These are phyloP conservation scores for Raffaelea deltoideospora DNA, from an alignment of 2,329 filamentous ascomycete genomes.

Conservation along the genomic window DNA sequence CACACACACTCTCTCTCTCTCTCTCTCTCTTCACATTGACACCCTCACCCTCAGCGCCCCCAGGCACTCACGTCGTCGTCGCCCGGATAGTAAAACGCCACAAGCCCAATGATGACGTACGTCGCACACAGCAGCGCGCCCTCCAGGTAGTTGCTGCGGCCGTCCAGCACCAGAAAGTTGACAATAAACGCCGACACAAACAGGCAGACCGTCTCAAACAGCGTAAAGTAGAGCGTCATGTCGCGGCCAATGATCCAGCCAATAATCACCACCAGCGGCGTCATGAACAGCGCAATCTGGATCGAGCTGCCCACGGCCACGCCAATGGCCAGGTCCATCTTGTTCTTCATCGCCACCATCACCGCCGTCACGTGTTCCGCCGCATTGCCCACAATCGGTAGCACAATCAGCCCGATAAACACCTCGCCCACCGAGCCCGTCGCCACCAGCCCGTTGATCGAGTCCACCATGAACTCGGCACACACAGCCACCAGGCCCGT, in stretches of 20 bases:
- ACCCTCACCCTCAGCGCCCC: not conserved
- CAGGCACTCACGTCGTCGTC: conserved; percentile 26
- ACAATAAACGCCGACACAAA: conserved; percentile 76
- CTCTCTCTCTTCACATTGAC: not conserved
- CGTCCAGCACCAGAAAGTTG: conserved; percentile 76
- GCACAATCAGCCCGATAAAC: conserved; percentile 57
- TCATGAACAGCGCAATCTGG: conserved; percentile 58
- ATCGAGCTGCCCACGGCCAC: conserved; percentile 58
- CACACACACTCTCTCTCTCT: not conserved
- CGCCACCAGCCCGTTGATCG: conserved; percentile 47
- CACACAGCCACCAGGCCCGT: conserved; percentile 53
- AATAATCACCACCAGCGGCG: conserved; percentile 53
- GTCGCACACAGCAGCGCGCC: conserved; percentile 53
- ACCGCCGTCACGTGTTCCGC: conserved; percentile 60
- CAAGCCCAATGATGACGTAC: conserved; percentile 52
- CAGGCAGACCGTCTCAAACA: conserved; percentile 77
- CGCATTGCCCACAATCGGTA: conserved; percentile 60
- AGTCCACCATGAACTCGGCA: conserved; percentile 55
- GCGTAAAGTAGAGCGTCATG: conserved; percentile 74
- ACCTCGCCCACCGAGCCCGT: conserved; percentile 43
- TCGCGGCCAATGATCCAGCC: conserved; percentile 54
- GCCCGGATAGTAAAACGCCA: conserved; percentile 51
- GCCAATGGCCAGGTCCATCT: conserved; percentile 61
- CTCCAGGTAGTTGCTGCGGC: conserved; percentile 76
- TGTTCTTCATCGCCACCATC: conserved; percentile 57